These are phyloP conservation scores for Pleodorina starrii DNA, from an alignment of 139 green algal species.

Conservation along the genomic window DNA sequence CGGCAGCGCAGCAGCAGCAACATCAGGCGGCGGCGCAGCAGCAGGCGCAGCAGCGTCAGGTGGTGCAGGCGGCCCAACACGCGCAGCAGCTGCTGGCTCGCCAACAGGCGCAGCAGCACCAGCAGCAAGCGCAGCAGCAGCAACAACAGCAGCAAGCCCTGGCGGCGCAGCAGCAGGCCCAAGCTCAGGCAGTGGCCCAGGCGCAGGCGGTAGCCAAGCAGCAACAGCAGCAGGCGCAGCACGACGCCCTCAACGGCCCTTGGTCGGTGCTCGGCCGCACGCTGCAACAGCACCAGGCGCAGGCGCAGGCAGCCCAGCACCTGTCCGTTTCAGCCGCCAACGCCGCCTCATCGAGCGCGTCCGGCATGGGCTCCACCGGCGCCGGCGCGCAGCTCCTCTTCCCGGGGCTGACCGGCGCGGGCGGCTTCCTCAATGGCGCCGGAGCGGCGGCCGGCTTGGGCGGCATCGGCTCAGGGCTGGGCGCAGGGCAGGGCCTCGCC, in stretches of 20 bases:
- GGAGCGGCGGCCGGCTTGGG: not conserved
- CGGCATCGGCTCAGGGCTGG: not conserved
- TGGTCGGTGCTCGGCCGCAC: conserved; percentile 27
- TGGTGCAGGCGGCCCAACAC: conserved; percentile 9
- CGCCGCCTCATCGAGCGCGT: not conserved
- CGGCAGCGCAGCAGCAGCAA: conserved; percentile 17
- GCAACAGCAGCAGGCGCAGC: conserved; percentile 30
- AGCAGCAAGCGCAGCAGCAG: conserved; percentile 22
- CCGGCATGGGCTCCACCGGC: not conserved
- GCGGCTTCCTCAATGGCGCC: not conserved
- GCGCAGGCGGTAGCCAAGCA: not conserved
- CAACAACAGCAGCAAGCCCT: not conserved
- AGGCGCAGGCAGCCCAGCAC: not conserved
- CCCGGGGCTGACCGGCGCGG: not conserved
- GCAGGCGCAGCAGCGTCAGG: conserved; percentile 15
- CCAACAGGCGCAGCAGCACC: conserved; percentile 3
- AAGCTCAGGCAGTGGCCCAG: conserved; percentile 5
- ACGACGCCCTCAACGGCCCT: conserved; percentile 17
- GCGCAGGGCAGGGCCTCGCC: not conserved
- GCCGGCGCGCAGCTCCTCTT: conserved; percentile 16
- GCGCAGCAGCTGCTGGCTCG: conserved; percentile 41
- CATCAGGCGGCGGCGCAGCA: conserved; percentile 22
- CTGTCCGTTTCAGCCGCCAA: not conserved
- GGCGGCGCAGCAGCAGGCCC: not conserved
- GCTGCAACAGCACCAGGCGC: conserved; percentile 33